A percentile compares a stretch with the other conserved stretches of the same genome.
Conservation (phyloP, 2,329 filamentous ascomycete genomes). For the Trichoderma lentiforme region DNA sequence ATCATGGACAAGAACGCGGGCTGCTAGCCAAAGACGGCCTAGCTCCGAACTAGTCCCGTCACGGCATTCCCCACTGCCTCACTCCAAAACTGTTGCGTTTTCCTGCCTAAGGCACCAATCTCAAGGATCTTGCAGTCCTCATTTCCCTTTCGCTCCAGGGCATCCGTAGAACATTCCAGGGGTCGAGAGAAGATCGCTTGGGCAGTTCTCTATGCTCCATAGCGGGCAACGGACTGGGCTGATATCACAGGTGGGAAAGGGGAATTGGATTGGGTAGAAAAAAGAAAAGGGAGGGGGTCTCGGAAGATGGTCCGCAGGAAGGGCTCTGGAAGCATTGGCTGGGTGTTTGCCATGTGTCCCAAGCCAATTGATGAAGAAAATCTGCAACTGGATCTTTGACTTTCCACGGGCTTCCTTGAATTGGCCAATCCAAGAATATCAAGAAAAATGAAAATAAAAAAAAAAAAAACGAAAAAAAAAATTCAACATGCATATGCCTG, state of each 20-base stretch:
- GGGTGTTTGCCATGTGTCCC: conserved; percentile 7
- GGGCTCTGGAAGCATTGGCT: not conserved
- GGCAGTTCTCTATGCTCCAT: not conserved
- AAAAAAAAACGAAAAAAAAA: not conserved
- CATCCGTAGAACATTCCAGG: conserved; percentile 14
- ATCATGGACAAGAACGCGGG: conserved; percentile 3
- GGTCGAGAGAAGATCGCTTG: conserved; percentile 5
- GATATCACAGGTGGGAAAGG: not conserved
- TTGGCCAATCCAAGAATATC: not conserved
- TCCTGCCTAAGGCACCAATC: conserved; percentile 16
- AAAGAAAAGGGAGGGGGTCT: conserved; percentile 4
- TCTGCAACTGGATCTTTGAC: not conserved
- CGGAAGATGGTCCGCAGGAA: conserved; percentile 10
- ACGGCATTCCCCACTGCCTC: not conserved
- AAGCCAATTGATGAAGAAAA: conserved; percentile 16
- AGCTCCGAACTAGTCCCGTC: not conserved
- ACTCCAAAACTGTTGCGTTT: not conserved
- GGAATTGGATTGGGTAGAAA: not conserved
- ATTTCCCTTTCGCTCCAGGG: conserved; percentile 2
- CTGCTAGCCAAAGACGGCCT: not conserved
- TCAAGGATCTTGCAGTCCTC: not conserved
- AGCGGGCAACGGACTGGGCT: not conserved
- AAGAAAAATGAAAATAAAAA: not conserved
- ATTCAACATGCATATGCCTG: not conserved
- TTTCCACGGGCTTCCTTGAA: not conserved